Percentiles rank a stretch among this genome's conserved stretches.
phyloP scores from a whole-genome alignment of 2,329 filamentous ascomycete genomes.

The Arthrocladium fulminans region DNA sequence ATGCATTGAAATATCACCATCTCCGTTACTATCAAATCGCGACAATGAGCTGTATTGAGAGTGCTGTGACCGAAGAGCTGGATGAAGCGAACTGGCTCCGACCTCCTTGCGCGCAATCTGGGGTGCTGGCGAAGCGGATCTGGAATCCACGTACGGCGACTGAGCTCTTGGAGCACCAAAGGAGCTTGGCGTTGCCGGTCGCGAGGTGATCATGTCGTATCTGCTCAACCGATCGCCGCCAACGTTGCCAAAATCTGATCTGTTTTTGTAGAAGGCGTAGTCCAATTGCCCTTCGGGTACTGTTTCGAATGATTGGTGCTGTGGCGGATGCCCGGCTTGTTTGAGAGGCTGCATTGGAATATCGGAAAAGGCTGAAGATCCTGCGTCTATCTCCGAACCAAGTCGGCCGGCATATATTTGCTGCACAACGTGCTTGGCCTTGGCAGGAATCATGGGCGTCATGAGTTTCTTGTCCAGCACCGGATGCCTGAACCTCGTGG shows the following conservation, averaged over 20 bases:
- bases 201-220: slow-evolving; percentile 38
- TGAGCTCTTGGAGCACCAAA: slow-evolving; percentile 29
- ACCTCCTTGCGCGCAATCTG: slow-evolving; percentile 9
- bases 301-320: slow-evolving; percentile 71
- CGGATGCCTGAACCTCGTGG: slow-evolving; percentile 79
- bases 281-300: slow-evolving; percentile 80
- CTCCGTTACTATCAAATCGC: slow-evolving; percentile 2
- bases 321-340: slow-evolving; percentile 24
- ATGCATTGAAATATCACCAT: slow-evolving; percentile 7
- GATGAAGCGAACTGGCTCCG: slow-evolving; percentile 9
- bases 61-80: slow-evolving; percentile 2
- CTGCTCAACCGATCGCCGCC: slow-evolving; percentile 57
- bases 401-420: slow-evolving; percentile 77
- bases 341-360: slow-evolving; percentile 54
- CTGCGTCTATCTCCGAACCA: slow-evolving; percentile 52
- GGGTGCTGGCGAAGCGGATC: slow-evolving; percentile 15
- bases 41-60: not conserved
- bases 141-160: slow-evolving; percentile 26
- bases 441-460: slow-evolving; percentile 91
- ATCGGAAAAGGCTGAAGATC: slow-evolving; percentile 56
- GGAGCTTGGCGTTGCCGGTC: slow-evolving; percentile 35
- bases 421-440: slow-evolving; percentile 76
- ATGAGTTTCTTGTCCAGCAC: slow-evolving; percentile 81
- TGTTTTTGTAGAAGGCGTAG: slow-evolving; percentile 85
- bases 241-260: slow-evolving; percentile 80